Percentiles rank a stretch among this genome's conserved stretches.
Evolutionary conservation across 2,329 filamentous ascomycete genomes (phyloP).

Genomic region (Fusarium nygamai): DNA sequence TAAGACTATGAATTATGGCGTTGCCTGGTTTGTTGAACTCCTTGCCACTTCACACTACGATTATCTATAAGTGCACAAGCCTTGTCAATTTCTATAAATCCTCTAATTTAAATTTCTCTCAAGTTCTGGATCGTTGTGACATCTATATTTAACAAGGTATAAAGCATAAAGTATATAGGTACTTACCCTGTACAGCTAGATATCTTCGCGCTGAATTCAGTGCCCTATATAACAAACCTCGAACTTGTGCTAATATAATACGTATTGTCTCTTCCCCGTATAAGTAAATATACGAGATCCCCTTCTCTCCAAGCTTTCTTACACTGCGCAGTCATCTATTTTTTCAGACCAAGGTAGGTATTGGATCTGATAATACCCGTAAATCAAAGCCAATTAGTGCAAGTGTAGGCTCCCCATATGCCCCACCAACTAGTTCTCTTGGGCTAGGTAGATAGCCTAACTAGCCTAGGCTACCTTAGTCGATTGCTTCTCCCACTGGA

Average conservation of each 20-base stretch:
- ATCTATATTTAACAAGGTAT: not conserved
- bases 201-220: not conserved
- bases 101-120: not conserved
- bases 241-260: not conserved
- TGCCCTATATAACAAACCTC: not conserved
- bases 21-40: not conserved
- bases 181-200: not conserved
- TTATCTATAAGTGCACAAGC: not conserved
- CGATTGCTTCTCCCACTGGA: not conserved
- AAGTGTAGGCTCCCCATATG: not conserved
- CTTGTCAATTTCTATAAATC: not conserved
- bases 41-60: not conserved
- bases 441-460: not conserved
- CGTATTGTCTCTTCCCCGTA: not conserved
- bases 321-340: not conserved
- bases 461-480: not conserved
- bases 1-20: not conserved
- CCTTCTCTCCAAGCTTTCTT: not conserved
- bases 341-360: not conserved
- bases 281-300: no score
- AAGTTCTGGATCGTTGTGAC: not conserved
- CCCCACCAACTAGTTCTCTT: not conserved
- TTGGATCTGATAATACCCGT: not conserved
- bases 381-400: not conserved
- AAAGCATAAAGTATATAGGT: not conserved